Conservation (phyloP, 305 asterid genomes). For the Lippia alba region DNA sequence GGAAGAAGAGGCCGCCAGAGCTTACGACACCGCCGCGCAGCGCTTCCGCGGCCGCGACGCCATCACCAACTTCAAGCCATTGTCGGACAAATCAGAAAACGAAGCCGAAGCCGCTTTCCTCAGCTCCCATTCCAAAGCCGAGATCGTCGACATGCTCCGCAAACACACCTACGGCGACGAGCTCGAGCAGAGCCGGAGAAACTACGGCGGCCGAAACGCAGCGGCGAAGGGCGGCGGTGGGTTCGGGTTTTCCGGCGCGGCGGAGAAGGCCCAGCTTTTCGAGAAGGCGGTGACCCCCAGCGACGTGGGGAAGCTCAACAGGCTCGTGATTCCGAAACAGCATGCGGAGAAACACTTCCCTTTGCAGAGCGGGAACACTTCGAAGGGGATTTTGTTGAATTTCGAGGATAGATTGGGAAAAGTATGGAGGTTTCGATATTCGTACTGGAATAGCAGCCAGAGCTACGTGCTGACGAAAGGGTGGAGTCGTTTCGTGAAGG, state of each 20-base stretch:
- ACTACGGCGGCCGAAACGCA: slow-evolving; percentile 34
- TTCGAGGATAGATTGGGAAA: slow-evolving; percentile 74
- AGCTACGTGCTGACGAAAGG: slow-evolving; percentile 85
- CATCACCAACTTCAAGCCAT: slow-evolving; percentile 69
- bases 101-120: slow-evolving; percentile 60
- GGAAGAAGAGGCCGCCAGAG: slow-evolving; percentile 80
- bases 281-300: slow-evolving; percentile 90
- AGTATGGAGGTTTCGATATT: slow-evolving; percentile 85
- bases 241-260: slow-evolving; percentile 24
- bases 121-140: slow-evolving; percentile 73
- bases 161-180: slow-evolving; percentile 85
- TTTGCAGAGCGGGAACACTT: slow-evolving; percentile 49
- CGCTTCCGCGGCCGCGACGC: slow-evolving; percentile 94
- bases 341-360: slow-evolving; percentile 90
- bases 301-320: slow-evolving; percentile 83
- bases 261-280: slow-evolving; percentile 55
- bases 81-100: slow-evolving; percentile 46
- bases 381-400: slow-evolving; percentile 68
- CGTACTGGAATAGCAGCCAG: slow-evolving; percentile 91
- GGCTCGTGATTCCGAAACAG: slow-evolving; percentile 85
- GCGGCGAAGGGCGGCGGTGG: slow-evolving; percentile 15
- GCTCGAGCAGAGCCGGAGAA: slow-evolving; percentile 66
- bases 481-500: slow-evolving; percentile 91
- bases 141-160: slow-evolving; percentile 85
- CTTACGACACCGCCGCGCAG: slow-evolving; percentile 83